phyloP scores from a whole-genome alignment of 352 stramenopile species.

The Pythium oligandrum region DNA sequence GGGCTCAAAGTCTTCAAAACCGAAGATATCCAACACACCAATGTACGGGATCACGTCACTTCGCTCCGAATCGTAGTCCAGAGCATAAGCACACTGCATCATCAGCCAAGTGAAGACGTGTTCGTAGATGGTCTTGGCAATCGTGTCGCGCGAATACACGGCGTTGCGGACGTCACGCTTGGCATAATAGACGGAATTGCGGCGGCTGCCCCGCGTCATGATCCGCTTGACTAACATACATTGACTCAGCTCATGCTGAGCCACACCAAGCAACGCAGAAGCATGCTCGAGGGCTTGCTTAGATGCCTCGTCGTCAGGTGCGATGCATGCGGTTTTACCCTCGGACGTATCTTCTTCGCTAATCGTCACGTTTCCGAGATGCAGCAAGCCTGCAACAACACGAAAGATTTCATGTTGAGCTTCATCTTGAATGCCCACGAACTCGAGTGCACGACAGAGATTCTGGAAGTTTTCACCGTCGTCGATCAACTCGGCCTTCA shows the following conservation, averaged over 20 bases:
- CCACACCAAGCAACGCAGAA: constrained; percentile 63
- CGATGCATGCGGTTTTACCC: constrained; percentile 67
- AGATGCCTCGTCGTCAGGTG: constrained; percentile 33
- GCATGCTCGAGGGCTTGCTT: constrained; percentile 41
- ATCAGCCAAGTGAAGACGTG: constrained; percentile 88
- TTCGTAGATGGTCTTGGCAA: constrained; percentile 89
- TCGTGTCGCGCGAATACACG: constrained; percentile 83
- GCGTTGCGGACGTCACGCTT: constrained; percentile 66
- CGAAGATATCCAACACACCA: constrained; percentile 91
- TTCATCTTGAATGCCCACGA: constrained; percentile 65
- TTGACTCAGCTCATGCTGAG: constrained; percentile 52
- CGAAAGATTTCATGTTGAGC: constrained; percentile 71
- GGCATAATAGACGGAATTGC: constrained; percentile 76
- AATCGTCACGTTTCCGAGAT: constrained; percentile 79
- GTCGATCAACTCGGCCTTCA: constrained; percentile 66
- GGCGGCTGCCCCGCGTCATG: constrained; percentile 63
- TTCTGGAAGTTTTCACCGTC: constrained; percentile 63
- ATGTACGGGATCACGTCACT: constrained; percentile 86
- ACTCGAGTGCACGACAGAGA: constrained; percentile 58
- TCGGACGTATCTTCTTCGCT: constrained; percentile 64
- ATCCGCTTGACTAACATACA: constrained; percentile 81
- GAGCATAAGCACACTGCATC: constrained; percentile 63
- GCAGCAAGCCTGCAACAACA: constrained; percentile 63
- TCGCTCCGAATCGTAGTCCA: constrained; percentile 80
- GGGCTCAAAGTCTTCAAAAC: constrained; percentile 87